Evolutionary conservation across 2,329 filamentous ascomycete species (phyloP).

Genomic region (Fusarium floridanum): DNA sequence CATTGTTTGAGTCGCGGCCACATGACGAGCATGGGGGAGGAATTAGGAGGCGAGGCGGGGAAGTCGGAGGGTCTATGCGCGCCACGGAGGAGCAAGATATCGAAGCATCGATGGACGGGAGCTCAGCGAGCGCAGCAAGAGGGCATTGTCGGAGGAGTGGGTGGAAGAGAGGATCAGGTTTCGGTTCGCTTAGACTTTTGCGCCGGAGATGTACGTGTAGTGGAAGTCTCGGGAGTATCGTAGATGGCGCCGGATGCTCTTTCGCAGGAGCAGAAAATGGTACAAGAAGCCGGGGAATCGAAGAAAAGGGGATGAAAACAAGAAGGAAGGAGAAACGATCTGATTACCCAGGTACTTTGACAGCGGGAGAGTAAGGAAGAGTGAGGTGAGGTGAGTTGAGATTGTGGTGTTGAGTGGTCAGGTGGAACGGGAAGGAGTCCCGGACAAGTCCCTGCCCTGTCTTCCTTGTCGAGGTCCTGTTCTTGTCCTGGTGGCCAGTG

Average conservation of each 20-base stretch:
- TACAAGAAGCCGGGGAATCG: slow-evolving; percentile 1
- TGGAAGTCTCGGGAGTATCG: slow-evolving; percentile 29
- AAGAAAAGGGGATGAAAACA: neutral
- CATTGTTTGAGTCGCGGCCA: slow-evolving; percentile 45
- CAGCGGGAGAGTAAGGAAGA: neutral
- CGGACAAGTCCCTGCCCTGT: slow-evolving; percentile 35
- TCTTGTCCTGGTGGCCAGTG: slow-evolving; percentile 1
- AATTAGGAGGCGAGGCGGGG: slow-evolving; percentile 21
- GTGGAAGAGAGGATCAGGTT: slow-evolving; percentile 1
- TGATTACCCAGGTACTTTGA: slow-evolving; percentile 2
- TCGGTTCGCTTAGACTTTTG: slow-evolving; percentile 18
- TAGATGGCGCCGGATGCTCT: slow-evolving; percentile 18
- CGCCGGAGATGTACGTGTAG: slow-evolving; percentile 14
- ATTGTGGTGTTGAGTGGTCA: slow-evolving; percentile 38
- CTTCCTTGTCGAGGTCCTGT: neutral
- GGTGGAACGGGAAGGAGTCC: slow-evolving; percentile 37
- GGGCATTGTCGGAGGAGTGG: slow-evolving; percentile 38
- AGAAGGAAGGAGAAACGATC: slow-evolving; percentile 1
- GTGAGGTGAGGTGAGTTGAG: slow-evolving; percentile 20
- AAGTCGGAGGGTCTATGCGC: slow-evolving; percentile 40
- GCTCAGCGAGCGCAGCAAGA: slow-evolving; percentile 36
- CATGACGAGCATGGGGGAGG: slow-evolving; percentile 37
- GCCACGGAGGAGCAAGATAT: slow-evolving; percentile 34
- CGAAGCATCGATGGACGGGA: slow-evolving; percentile 41
- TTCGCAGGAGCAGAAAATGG: slow-evolving; percentile 9